Base-by-base conservation (phyloP, 495 filamentous ascomycete genomes). In the Letharia lupina region DNA sequence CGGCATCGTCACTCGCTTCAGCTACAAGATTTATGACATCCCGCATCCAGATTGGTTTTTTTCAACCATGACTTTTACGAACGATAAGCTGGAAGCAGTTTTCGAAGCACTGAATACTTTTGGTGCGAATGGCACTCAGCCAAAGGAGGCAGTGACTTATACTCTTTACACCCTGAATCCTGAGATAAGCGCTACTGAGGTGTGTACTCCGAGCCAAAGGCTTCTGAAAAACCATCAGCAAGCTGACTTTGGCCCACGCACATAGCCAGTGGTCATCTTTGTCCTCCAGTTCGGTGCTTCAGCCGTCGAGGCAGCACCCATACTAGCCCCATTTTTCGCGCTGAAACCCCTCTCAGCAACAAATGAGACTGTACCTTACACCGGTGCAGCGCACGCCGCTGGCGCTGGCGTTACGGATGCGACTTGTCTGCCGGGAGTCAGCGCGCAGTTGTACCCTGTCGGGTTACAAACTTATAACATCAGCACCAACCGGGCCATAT, bases 341-440 rank as follows among this genome's bases (percentile, higher is more conserved):
- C 65, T 76, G 7, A 50, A 58, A 20, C 72, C 73, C 39, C 48
- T 69, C 10, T 44, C 57, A 20, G 33, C 44, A 28, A 64, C 23
- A 5, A 61, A 66, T 20, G 54, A 57, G 15, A 66, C 65, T 40
- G 31, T 73, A 70, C 50, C 60, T 45, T 44, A 72, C 70, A 6
- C 41, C 69, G 70, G 70, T 1, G 64, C 70, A 61, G 44, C 58
- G 39, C 42, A 68, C 54, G 54, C 71, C 20, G 54, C 61, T 2
- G 68, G 69, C 8, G 69, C 73, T 56, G 71, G 72, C 62, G 66
- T 57, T 35, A 71, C 71, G 56, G 61, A 42, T 1, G 44, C 65
- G 64, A 52, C 28, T 42, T 67, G 10, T 44, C 41, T 23, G 67
- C 75, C 20, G 75, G 72, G 16, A 73, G 79, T 15, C 65, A 70